Evolutionary conservation across 2,329 filamentous ascomycete species (phyloP).

Genomic region (Ascochyta viciae-villosae): DNA sequence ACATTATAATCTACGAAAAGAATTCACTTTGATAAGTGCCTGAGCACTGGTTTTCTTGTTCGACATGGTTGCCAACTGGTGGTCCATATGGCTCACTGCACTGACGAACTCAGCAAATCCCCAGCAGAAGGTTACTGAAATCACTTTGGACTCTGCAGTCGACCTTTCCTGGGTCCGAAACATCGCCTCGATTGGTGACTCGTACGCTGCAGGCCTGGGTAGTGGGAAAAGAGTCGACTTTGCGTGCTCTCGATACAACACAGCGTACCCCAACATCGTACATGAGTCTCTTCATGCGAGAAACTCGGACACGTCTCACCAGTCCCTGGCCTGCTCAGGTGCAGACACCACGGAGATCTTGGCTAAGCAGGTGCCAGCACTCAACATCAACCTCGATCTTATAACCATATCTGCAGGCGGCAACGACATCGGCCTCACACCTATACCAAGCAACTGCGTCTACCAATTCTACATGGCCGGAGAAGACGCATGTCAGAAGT

Average conservation of each 20-base stretch:
- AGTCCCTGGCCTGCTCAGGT: slow-evolving; percentile 43
- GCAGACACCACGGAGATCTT: slow-evolving; percentile 34
- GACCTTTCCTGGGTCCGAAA: slow-evolving; percentile 31
- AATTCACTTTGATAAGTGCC: too few species aligned
- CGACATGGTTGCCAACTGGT: slow-evolving; percentile 1
- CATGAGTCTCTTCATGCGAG: slow-evolving; percentile 23
- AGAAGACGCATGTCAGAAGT: slow-evolving; percentile 31
- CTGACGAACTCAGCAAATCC: neutral
- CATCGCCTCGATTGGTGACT: slow-evolving; percentile 42
- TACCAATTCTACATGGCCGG: slow-evolving; percentile 41
- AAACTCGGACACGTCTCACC: slow-evolving; percentile 25
- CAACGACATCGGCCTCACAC: slow-evolving; percentile 40
- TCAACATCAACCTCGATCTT: slow-evolving; percentile 31
- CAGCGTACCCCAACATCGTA: slow-evolving; percentile 38
- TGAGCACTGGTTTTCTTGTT: too few species aligned
- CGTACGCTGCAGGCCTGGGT: slow-evolving; percentile 41
- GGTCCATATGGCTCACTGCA: slow-evolving; percentile 8
- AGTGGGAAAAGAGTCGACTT: slow-evolving; percentile 36
- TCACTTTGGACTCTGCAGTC: neutral
- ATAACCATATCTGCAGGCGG: slow-evolving; percentile 43
- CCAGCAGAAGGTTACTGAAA: neutral
- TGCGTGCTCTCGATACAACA: slow-evolving; percentile 37
- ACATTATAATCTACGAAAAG: neutral
- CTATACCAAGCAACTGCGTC: slow-evolving; percentile 39
- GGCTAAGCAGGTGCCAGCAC: slow-evolving; percentile 29